These are phyloP conservation scores for Hypoxylon lenormandii DNA, from an alignment of 495 filamentous ascomycete genomes.

Conservation along the genomic window DNA sequence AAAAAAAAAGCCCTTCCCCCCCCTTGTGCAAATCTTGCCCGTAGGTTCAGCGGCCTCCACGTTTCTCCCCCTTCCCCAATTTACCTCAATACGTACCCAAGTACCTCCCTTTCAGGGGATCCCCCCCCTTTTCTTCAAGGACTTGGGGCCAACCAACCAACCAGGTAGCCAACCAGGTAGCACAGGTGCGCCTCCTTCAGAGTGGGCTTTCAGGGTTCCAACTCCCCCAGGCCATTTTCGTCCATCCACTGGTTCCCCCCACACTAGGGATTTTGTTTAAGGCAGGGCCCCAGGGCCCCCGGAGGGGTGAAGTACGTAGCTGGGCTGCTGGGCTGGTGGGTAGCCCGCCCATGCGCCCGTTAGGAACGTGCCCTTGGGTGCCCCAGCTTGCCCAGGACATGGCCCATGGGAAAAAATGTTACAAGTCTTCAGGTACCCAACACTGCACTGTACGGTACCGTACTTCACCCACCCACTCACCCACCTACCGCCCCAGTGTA, in stretches of 20 bases:
- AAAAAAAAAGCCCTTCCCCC: neutral
- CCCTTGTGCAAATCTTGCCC: conserved; percentile 41
- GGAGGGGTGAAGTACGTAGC: conserved; percentile 36
- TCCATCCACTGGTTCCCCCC: conserved; percentile 47
- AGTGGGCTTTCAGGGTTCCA: conserved; percentile 41
- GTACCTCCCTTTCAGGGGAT: conserved; percentile 8
- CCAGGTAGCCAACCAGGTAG: conserved; percentile 32
- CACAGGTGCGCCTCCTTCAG: conserved; percentile 39
- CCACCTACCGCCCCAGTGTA: conserved; percentile 31
- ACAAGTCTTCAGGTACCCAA: conserved; percentile 45
- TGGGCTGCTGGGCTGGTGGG: too few species aligned
- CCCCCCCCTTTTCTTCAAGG: conserved; percentile 28
- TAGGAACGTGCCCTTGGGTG: too few species aligned
- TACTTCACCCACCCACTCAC: conserved; percentile 13
- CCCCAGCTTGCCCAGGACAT: too few species aligned
- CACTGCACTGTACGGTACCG: conserved; percentile 36
- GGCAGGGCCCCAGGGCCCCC: conserved; percentile 45
- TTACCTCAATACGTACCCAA: conserved; percentile 20
- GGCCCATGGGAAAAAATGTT: conserved; percentile 40
- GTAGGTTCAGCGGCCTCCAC: conserved; percentile 47
- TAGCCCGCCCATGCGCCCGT: conserved; percentile 1
- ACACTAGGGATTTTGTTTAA: conserved; percentile 44
- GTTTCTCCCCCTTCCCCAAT: conserved; percentile 47
- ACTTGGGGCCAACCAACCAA: conserved; percentile 31
- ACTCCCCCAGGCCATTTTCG: conserved; percentile 49